These are phyloP conservation scores for Crithidia sp. DNA, from an alignment of 208 protist genomes.

Conservation along the genomic window DNA sequence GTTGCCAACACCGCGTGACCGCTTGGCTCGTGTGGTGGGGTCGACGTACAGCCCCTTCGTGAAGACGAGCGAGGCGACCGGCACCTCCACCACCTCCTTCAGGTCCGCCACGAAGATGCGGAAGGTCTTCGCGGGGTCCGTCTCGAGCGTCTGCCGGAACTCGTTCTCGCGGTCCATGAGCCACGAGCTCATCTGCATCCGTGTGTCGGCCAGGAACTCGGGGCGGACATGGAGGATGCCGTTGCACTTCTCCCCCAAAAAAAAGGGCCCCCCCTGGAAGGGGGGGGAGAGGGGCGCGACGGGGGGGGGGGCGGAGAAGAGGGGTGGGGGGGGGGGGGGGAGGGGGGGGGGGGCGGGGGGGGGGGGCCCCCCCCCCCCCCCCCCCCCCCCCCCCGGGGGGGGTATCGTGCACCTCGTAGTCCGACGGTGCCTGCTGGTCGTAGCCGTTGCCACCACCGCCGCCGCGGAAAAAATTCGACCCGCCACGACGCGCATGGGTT, in stretches of 20 bases:
- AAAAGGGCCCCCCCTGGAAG: conserved; percentile 65
- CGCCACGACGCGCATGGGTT: not conserved
- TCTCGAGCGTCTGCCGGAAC: conserved; percentile 51
- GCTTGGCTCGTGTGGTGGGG: conserved; percentile 56
- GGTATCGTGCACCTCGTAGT: conserved; percentile 79
- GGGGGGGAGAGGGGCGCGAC: too few relatives aligned
- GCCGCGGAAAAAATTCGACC: not conserved
- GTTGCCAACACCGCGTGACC: conserved; percentile 45
- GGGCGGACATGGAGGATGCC: conserved; percentile 74
- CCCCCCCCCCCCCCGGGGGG: too few relatives aligned
- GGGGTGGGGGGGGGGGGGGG: too few relatives aligned
- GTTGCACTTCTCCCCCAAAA: conserved; percentile 43
- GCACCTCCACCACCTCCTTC: conserved; percentile 84
- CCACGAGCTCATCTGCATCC: conserved; percentile 64
- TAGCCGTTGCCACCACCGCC: conserved; percentile 5
- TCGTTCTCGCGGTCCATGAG: conserved; percentile 57
- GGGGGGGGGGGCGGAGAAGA: too few relatives aligned
- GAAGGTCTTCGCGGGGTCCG: conserved; percentile 54
- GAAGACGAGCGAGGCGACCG: conserved; percentile 61
- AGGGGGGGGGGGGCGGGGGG: too few relatives aligned
- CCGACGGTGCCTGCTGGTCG: conserved; percentile 9
- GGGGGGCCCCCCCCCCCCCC: too few relatives aligned
- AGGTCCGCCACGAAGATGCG: conserved; percentile 81
- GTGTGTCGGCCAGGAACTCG: conserved; percentile 54
- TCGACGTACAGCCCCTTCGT: conserved; percentile 84